Base-by-base conservation (phyloP, 2,329 filamentous ascomycete species). In the Ophidiomyces ophidiicola region DNA sequence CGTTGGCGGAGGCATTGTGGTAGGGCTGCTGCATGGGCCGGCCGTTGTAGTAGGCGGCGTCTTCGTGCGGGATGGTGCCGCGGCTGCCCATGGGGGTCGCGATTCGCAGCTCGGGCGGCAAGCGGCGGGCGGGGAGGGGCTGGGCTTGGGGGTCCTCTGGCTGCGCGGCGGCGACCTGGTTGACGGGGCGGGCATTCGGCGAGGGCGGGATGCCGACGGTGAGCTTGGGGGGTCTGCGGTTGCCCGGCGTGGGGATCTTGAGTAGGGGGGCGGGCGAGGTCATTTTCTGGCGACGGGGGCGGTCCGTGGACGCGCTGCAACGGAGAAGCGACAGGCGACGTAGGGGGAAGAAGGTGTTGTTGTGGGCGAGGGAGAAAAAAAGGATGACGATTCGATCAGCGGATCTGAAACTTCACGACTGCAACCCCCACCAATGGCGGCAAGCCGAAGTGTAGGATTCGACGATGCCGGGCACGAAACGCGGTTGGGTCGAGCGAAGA, bases 191-290 rank as follows among this genome's bases (percentile, higher is more conserved):
- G 46, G 71, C 80, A 62, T 77, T 88, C 34, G 85, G 83, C 24
- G 85, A 93, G 1, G 82, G 78, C 25, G 88, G 88, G 43, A 96
- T 96, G 32, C 87, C 83, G 41, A 96, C 74, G 31, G 86, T 88
- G 43, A 96, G 72, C 52, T 82, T 78, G 19, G 85, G 85, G 38
- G 80, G 70, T 48, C 70, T 67, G 50, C 77, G 72, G 48, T 68
- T 69, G 47, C 83, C 82, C 26, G 81, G 82, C 41, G 92, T 78
- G 45, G 85, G 84, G 39, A 85, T 82, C 45, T 85, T 80, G 41
- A 93, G 78, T 43, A 92, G 74, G 44, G 84, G 84, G 38, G 80
- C 82, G 37, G 82, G 78, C 34, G 81, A 77, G 42, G 81, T 76
- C 78, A 87, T 82, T 52, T 69, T 72, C 53, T 37, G 32, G 53